phyloP scores from a whole-genome alignment of 2,329 filamentous ascomycete genomes.

The Elsinoe fawcettii region DNA sequence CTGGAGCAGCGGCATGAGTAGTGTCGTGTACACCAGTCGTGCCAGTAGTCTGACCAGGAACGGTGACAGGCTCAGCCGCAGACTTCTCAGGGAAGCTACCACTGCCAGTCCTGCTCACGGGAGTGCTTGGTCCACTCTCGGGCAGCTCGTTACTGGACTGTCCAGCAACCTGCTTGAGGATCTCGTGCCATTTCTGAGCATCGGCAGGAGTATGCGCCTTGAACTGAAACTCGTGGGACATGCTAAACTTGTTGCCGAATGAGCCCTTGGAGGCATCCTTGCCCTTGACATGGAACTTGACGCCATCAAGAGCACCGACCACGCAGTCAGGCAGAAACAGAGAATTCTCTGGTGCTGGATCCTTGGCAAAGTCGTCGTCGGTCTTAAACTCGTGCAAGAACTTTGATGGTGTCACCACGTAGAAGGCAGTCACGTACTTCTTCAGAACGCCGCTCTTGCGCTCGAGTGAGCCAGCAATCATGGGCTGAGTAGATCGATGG shows the following conservation, averaged over 20 bases:
- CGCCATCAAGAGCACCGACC: slow-evolving; percentile 62
- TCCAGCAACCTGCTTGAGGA: slow-evolving; percentile 58
- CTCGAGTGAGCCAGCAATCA: slow-evolving; percentile 84
- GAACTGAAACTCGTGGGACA: slow-evolving; percentile 73
- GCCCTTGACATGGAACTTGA: slow-evolving; percentile 91
- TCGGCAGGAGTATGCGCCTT: slow-evolving; percentile 76
- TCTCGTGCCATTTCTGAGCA: slow-evolving; percentile 75
- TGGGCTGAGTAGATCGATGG: slow-evolving; percentile 67
- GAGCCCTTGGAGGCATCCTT: slow-evolving; percentile 77
- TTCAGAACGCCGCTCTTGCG: slow-evolving; percentile 84
- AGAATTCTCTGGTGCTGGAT: slow-evolving; percentile 76
- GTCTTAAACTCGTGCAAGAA: slow-evolving; percentile 97
- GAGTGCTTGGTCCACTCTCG: slow-evolving; percentile 30
- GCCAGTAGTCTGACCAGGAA: slow-evolving; percentile 4
- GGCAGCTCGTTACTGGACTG: slow-evolving; percentile 37
- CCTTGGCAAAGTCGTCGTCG: slow-evolving; percentile 63
- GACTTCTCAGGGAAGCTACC: not conserved
- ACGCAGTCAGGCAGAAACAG: slow-evolving; percentile 87
- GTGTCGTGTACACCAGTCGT: not conserved
- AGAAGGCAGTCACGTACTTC: slow-evolving; percentile 73
- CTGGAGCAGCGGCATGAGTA: not conserved
- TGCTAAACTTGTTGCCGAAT: slow-evolving; percentile 71
- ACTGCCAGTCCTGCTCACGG: slow-evolving; percentile 21
- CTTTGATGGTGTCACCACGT: slow-evolving; percentile 79
- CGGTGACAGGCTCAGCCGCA: not conserved